phyloP scores from a whole-genome alignment of 2,329 filamentous ascomycete genomes.

The Lasiodiplodia sp. region DNA sequence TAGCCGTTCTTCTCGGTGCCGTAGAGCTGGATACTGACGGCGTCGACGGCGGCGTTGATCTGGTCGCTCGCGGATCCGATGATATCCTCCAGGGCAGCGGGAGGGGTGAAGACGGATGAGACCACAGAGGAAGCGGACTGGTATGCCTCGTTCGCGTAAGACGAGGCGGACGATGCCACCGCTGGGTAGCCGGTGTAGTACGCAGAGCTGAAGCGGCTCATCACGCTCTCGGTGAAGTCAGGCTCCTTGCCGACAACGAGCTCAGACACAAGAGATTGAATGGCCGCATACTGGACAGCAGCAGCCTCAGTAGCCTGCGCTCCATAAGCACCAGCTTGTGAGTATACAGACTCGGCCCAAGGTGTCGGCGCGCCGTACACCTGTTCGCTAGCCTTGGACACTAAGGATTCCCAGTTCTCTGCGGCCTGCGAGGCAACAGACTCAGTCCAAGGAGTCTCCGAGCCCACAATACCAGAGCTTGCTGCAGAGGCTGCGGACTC shows the following conservation, averaged over 20 bases:
- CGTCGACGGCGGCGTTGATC: constrained; percentile 65
- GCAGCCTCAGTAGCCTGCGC: constrained; percentile 69
- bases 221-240: constrained; percentile 81
- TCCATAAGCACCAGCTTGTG: constrained; percentile 64
- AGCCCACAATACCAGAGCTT: constrained; percentile 33
- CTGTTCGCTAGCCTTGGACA: constrained; percentile 71
- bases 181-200: constrained; percentile 73
- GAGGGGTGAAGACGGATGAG: constrained; percentile 61
- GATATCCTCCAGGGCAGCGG: constrained; percentile 64
- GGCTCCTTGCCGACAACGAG: constrained; percentile 79
- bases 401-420: constrained; percentile 68
- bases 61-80: constrained; percentile 64
- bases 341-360: constrained; percentile 54
- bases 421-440: constrained; percentile 57
- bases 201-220: constrained; percentile 72
- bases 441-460: constrained; percentile 32
- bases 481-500: constrained; percentile 43
- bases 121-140: constrained; percentile 56
- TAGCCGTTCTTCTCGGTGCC: constrained; percentile 61
- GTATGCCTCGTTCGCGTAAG: constrained; percentile 59
- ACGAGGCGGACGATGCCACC: constrained; percentile 61
- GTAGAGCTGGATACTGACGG: constrained; percentile 65
- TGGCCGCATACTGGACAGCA: constrained; percentile 70
- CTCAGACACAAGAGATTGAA: constrained; percentile 78
- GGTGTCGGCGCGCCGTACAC: constrained; percentile 72